Percentiles rank a stretch among this genome's conserved stretches.
phyloP scores from a whole-genome alignment of 192 early-diverging fungal species.

The Diversispora eburnea region DNA sequence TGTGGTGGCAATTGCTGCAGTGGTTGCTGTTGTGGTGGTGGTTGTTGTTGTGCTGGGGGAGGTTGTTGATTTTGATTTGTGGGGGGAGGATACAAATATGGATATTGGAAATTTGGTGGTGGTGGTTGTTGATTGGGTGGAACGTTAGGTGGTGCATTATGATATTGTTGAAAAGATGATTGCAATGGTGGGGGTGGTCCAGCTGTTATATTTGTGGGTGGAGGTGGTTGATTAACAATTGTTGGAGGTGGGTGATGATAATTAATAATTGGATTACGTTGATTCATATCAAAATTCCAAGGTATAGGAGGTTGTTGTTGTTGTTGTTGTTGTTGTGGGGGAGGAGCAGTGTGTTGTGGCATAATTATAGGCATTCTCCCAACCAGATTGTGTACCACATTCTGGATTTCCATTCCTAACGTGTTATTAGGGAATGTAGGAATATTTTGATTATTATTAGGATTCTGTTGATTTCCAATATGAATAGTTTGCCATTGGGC shows the following conservation, averaged over 20 bases:
- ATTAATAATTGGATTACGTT: constrained; percentile 2
- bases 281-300: constrained; percentile 1
- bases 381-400: background rate
- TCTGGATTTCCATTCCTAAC: background rate
- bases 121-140: background rate
- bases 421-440: background rate
- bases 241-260: background rate
- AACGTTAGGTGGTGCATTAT: background rate
- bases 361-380: background rate
- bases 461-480: too few relatives aligned
- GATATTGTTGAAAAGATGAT: background rate
- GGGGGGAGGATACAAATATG: background rate
- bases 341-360: background rate
- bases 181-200: background rate
- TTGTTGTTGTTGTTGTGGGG: background rate
- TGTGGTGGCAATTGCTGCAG: background rate
- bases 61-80: background rate
- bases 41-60: background rate
- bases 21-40: background rate
- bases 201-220: background rate
- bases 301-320: background rate
- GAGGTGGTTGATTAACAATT: background rate
- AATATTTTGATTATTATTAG: background rate
- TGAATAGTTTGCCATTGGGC: background rate
- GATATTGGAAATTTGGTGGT: background rate